These are phyloP conservation scores for Trichoderma sp. DNA, from an alignment of 2,329 filamentous ascomycete genomes.

Conservation along the genomic window DNA sequence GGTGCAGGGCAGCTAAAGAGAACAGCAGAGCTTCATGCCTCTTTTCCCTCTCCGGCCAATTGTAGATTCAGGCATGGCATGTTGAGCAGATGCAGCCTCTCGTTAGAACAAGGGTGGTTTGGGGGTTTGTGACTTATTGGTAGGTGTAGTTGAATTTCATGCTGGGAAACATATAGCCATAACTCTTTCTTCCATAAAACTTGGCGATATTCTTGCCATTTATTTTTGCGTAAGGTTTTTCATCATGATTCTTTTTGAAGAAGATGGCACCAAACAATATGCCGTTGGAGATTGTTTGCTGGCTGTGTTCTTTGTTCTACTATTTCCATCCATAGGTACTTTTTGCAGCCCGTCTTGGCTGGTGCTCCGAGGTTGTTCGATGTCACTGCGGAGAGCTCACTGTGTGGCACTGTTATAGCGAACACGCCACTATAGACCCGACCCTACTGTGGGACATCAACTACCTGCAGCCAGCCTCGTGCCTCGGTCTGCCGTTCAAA, in stretches of 20 bases:
- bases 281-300: neutral
- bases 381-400: neutral
- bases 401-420: neutral
- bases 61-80: constrained; percentile 11
- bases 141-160: constrained; percentile 14
- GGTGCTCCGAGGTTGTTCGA: neutral
- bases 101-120: neutral
- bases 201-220: neutral
- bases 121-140: neutral
- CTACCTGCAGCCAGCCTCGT: neutral
- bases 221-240: neutral
- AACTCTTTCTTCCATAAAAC: neutral
- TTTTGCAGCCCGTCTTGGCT: neutral
- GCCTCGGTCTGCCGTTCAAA: neutral
- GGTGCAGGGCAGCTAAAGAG: constrained; percentile 40
- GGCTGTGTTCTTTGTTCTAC: neutral
- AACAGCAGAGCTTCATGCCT: constrained; percentile 15
- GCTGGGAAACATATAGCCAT: constrained; percentile 8
- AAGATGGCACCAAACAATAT: neutral
- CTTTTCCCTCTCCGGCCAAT: neutral
- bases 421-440: constrained; percentile 3
- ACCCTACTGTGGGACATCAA: neutral
- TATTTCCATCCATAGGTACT: neutral
- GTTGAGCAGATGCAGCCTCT: constrained; percentile 1
- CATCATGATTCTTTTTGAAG: neutral